Evolutionary conservation across 805 yeast species (phyloP).

Genomic region (Tetrapisispora nanseiensis): DNA sequence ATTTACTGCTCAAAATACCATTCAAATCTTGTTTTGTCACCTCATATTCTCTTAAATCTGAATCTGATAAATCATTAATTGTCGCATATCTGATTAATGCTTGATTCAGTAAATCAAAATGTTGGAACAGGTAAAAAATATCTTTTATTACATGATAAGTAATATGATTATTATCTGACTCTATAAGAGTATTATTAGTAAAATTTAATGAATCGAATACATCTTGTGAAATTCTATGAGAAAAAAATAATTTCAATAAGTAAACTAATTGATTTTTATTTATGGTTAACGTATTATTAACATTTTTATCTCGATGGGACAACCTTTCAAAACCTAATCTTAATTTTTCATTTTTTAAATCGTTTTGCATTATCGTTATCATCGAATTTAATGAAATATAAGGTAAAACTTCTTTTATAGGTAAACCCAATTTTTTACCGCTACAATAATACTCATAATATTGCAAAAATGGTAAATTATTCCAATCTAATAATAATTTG

Average conservation of each 20-base stretch:
- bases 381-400: constrained; percentile 32
- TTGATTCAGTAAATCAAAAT: constrained; percentile 34
- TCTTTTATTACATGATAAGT: constrained; percentile 32
- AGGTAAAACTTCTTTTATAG: constrained; percentile 11
- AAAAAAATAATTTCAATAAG: constrained; percentile 28
- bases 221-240: constrained; percentile 32
- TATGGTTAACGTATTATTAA: constrained; percentile 22
- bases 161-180: constrained; percentile 26
- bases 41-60: constrained; percentile 22
- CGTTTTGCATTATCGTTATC: constrained; percentile 34
- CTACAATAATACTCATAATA: constrained; percentile 16
- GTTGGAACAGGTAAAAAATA: constrained; percentile 31
- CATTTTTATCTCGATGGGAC: constrained; percentile 22
- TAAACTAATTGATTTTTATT: constrained; percentile 30
- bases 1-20: constrained; percentile 29
- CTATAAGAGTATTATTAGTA: constrained; percentile 22
- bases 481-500: constrained; percentile 29
- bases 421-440: background rate
- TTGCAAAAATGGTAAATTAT: constrained; percentile 21
- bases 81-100: constrained; percentile 29
- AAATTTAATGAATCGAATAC: constrained; percentile 29
- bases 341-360: constrained; percentile 31
- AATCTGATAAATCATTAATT: constrained; percentile 20
- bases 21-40: constrained; percentile 31
- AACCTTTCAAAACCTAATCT: constrained; percentile 25